Evolutionary conservation across 208 protist species (phyloP).

Genomic region (Leishmania arabica): DNA sequence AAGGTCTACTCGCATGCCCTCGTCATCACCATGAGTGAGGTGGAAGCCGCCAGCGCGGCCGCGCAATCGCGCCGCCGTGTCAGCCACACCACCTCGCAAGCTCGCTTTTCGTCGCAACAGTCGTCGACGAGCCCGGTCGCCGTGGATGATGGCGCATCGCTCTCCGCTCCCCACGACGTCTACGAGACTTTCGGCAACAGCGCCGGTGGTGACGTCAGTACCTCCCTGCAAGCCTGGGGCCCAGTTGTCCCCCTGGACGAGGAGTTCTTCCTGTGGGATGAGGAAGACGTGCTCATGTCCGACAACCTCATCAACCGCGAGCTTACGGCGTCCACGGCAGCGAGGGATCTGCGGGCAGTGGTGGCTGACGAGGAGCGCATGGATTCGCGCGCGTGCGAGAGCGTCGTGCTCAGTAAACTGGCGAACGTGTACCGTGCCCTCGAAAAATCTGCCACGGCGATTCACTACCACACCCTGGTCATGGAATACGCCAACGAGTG

Average conservation of each 20-base stretch:
- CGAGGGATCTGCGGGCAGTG: conserved; percentile 46
- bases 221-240: conserved; percentile 27
- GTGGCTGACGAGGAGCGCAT: conserved; percentile 55
- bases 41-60: conserved; percentile 37
- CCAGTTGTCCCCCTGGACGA: conserved; percentile 34
- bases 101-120: not conserved
- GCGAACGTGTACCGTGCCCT: conserved; percentile 80
- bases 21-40: conserved; percentile 56
- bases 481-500: conserved; percentile 69
- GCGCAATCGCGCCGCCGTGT: conserved; percentile 13
- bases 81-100: conserved; percentile 10
- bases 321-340: conserved; percentile 23
- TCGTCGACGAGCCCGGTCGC: conserved; percentile 4
- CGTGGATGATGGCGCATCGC: conserved; percentile 2
- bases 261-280: conserved; percentile 40
- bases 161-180: not conserved
- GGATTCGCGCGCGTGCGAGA: conserved; percentile 58
- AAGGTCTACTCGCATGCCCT: conserved; percentile 81
- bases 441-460: conserved; percentile 65
- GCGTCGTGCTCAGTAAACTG: conserved; percentile 72
- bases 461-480: conserved; percentile 80
- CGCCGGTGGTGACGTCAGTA: not conserved
- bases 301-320: conserved; percentile 36
- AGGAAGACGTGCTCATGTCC: conserved; percentile 34
- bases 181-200: not conserved